Evolutionary conservation across 1,139 yeast species (phyloP).

Genomic region (Kodamaea derodonti): DNA sequence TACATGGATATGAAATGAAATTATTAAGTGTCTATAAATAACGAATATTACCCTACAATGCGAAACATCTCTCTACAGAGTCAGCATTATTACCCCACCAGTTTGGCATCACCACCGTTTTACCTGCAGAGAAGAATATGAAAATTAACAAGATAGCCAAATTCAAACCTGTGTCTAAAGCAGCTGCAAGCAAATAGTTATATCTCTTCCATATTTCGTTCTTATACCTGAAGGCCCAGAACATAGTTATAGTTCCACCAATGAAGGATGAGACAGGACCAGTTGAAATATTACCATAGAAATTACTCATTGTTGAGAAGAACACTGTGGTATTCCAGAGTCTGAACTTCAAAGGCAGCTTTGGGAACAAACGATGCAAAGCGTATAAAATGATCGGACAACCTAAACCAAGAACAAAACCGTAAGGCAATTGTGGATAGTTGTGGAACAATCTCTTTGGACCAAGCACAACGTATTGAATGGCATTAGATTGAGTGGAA

Average conservation of each 20-base stretch:
- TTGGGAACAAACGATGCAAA: conserved; percentile 21
- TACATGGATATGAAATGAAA: too few relatives aligned
- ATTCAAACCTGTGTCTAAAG: conserved; percentile 47
- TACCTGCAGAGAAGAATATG: conserved; percentile 30
- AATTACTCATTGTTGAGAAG: conserved; percentile 41
- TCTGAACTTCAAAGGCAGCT: conserved; percentile 22
- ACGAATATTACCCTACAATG: conserved; percentile 1
- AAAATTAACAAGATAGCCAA: conserved; percentile 35
- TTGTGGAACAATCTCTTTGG: conserved; percentile 38
- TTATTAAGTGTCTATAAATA: conserved; percentile 1
- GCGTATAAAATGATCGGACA: conserved; percentile 30
- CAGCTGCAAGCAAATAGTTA: conserved; percentile 45
- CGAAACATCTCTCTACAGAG: conserved; percentile 42
- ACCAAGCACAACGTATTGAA: conserved; percentile 47
- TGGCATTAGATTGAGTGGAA: conserved; percentile 40
- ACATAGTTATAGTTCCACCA: conserved; percentile 43
- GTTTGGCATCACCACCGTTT: conserved; percentile 28
- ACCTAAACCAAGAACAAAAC: conserved; percentile 35
- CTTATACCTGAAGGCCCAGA: conserved; percentile 34
- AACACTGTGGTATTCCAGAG: conserved; percentile 46
- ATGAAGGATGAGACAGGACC: conserved; percentile 43
- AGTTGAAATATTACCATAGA: conserved; percentile 46
- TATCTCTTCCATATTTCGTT: conserved; percentile 36
- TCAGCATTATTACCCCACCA: conserved; percentile 47
- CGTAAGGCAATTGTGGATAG: conserved; percentile 39